Evolutionary conservation across 2,329 filamentous ascomycete genomes (phyloP).

Genomic region (Tolypocladium guangdongense): DNA sequence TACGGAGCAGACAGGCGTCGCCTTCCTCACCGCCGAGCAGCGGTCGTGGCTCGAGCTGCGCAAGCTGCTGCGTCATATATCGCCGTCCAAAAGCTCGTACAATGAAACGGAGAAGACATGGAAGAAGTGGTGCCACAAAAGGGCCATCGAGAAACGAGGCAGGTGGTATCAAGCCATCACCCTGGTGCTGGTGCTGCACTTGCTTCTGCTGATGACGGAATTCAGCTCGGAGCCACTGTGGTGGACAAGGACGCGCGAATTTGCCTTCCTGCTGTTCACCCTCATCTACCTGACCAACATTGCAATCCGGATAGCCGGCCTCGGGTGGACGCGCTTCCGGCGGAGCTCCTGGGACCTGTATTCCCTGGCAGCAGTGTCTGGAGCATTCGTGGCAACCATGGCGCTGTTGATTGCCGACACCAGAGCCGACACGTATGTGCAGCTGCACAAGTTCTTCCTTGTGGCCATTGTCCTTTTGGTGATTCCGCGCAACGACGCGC

Average conservation of each 20-base stretch:
- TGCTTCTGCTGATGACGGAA: slow-evolving; percentile 74
- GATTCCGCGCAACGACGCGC: slow-evolving; percentile 90
- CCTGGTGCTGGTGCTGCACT: slow-evolving; percentile 65
- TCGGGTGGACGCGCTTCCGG: slow-evolving; percentile 86
- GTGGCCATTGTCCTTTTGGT: slow-evolving; percentile 82
- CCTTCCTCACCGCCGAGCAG: slow-evolving; percentile 90
- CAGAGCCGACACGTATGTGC: slow-evolving; percentile 53
- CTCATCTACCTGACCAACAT: slow-evolving; percentile 77
- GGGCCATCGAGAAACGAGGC: slow-evolving; percentile 88
- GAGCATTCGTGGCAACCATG: slow-evolving; percentile 69
- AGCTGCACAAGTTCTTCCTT: slow-evolving; percentile 88
- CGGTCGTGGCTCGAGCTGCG: slow-evolving; percentile 92
- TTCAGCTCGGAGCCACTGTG: slow-evolving; percentile 62
- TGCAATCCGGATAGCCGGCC: slow-evolving; percentile 69
- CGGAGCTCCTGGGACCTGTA: slow-evolving; percentile 94
- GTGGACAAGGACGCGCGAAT: slow-evolving; percentile 64
- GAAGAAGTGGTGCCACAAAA: slow-evolving; percentile 90
- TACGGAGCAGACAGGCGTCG: slow-evolving; percentile 95
- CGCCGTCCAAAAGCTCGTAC: slow-evolving; percentile 85
- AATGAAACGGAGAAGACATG: slow-evolving; percentile 64
- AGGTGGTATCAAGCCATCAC: slow-evolving; percentile 84
- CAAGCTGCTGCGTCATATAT: slow-evolving; percentile 84
- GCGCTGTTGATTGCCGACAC: slow-evolving; percentile 58
- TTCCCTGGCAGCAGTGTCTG: slow-evolving; percentile 67
- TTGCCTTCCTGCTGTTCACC: slow-evolving; percentile 71